Evolutionary conservation across 1,139 yeast genomes (phyloP), one percentile per base, ranked within the genome.

Genomic region (Hansenula lynferdii): DNA sequence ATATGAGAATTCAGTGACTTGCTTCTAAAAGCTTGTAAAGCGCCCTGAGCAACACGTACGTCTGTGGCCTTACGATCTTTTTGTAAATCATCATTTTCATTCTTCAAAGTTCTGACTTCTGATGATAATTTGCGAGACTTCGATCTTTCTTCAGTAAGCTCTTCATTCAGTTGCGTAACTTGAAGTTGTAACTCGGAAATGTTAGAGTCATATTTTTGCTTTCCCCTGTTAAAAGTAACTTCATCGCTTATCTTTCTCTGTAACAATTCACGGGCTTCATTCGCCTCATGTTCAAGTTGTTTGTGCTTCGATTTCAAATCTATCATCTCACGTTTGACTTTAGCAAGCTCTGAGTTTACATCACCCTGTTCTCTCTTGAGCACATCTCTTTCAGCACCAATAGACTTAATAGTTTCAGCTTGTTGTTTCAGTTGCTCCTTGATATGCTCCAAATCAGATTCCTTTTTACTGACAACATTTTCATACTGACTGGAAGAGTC

Each of bases 231-330:
- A 41, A 66, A 65, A 15, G 62, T 58, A 23, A 68, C 57, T 44
- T 68, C 72, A 40, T 66, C 70, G 10, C 57, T 51, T 11, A 65
- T 59, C 41, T 65, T 64, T 27, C 60, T 56, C 33, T 67, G 64
- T 16, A 67, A 44, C 5, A 62, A 40, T 5, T 55, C 58, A 30
- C 60, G 61, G 5, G 65, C 61, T 42, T 69, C 64, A 41, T 54
- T 48, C 38, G 67, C 62, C 43, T 70, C 63, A 43, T 58, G 63
- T 47, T 69, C 61, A 41, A 65, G 41, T 46, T 64, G 61, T 44
- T 54, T 59, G 52, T 59, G 57, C 38, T 57, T 60, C 11, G 45
- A 37, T 22, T 47, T 53, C 28, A 64, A 39, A 9, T 37, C 41
- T 4, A 38, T 38, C 38, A 54, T 32, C 28, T 56, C 56, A 12